Evolutionary conservation across 139 green algal genomes (phyloP).

Genomic region (Chlorella sorokiniana): DNA sequence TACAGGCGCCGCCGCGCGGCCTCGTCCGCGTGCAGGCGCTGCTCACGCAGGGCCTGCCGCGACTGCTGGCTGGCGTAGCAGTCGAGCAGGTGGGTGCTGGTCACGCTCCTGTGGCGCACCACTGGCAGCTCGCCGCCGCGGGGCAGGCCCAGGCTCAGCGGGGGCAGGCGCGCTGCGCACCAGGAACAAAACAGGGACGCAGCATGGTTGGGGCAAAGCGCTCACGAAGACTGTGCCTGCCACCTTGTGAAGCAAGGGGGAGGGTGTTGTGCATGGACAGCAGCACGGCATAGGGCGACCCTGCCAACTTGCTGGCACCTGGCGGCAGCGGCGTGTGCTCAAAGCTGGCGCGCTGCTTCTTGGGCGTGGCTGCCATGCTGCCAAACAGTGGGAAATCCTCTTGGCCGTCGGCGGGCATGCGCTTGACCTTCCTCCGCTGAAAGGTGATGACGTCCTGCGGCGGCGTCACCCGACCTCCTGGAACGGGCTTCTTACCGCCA

Average conservation of each 20-base stretch:
- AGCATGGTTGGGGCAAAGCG: no score
- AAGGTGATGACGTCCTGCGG: neutral
- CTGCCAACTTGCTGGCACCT: no score
- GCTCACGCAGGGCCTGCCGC: neutral
- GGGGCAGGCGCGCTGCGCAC: no score
- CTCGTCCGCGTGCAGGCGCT: neutral
- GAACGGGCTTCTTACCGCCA: neutral
- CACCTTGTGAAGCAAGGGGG: no score
- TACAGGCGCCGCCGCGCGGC: neutral
- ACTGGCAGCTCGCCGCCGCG: neutral
- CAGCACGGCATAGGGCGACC: no score
- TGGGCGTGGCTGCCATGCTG: neutral
- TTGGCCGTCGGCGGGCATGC: neutral
- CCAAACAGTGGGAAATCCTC: neutral
- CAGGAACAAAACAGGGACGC: no score
- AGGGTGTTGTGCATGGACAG: no score
- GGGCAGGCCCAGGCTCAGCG: no score
- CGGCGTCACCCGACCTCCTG: neutral
- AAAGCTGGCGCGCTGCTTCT: constrained; percentile 3
- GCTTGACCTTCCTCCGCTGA: constrained; percentile 1
- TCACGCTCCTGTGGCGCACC: neutral
- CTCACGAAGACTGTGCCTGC: no score
- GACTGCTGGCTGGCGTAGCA: neutral
- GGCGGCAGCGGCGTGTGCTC: neutral
- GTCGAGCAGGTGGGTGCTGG: neutral